A percentile compares a stretch with the other conserved stretches of the same genome.
These are phyloP conservation scores for Trifolium fragiferum DNA, from an alignment of 306 rosid species.

Conservation along the genomic window DNA sequence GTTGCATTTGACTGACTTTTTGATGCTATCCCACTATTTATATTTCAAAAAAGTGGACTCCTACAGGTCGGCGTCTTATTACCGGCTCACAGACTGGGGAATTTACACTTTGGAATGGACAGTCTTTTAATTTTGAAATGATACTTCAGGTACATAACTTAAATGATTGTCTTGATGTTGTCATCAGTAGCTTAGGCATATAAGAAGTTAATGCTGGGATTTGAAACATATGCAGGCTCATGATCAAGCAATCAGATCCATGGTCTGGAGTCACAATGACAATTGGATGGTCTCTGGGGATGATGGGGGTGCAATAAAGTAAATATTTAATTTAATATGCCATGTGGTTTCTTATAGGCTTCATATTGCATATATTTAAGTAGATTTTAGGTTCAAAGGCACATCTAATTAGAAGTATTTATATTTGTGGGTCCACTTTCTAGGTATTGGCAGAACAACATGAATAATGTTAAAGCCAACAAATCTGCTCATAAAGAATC, in stretches of 20 bases:
- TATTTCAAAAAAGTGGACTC: conserved; percentile 80
- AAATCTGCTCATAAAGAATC: conserved; percentile 99
- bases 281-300: conserved; percentile 99
- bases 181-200: conserved; percentile 17
- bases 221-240: conserved; percentile 72
- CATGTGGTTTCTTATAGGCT: conserved; percentile 30
- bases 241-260: conserved; percentile 98
- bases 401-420: conserved; percentile 27
- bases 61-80: conserved; percentile 96
- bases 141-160: conserved; percentile 84
- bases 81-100: conserved; percentile 99
- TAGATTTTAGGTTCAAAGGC: conserved; percentile 30
- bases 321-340: conserved; percentile 42
- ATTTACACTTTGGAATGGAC: conserved; percentile 99
- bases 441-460: conserved; percentile 99
- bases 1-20: conserved; percentile 44
- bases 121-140: conserved; percentile 98
- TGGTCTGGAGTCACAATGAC: conserved; percentile 99
- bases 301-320: conserved; percentile 98
- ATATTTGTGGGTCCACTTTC: conserved; percentile 37
- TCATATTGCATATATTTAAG: conserved; percentile 25
- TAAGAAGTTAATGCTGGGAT: conserved; percentile 29
- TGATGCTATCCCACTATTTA: conserved; percentile 41
- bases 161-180: conserved; percentile 8
- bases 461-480: conserved; percentile 98